Conservation (phyloP, 1,284 basidiomycete species). For the Rhizoctonia solani region DNA sequence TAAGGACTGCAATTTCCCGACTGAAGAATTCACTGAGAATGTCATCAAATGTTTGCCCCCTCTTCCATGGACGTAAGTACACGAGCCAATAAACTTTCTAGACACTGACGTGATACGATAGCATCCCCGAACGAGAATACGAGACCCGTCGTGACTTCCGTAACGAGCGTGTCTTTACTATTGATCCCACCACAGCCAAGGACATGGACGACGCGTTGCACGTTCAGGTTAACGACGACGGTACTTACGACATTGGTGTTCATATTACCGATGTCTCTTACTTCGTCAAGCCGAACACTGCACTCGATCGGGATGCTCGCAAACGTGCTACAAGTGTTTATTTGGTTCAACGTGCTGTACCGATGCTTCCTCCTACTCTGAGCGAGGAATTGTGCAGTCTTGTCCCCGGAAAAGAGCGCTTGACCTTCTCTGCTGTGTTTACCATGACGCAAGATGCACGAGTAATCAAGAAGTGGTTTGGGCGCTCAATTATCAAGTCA, state of each 20-base stretch:
- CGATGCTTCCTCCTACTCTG: conserved; percentile 92
- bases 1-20: conserved; percentile 98
- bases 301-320: conserved; percentile 95
- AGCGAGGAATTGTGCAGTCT: conserved; percentile 94
- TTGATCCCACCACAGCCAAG: conserved; percentile 88
- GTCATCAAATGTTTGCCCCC: conserved; percentile 97
- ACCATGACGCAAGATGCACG: conserved; percentile 84
- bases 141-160: conserved; percentile 88
- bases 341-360: conserved; percentile 91
- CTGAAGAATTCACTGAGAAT: conserved; percentile 89
- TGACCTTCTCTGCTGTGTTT: conserved; percentile 88
- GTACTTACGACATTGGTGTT: conserved; percentile 87
- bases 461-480: conserved; percentile 88
- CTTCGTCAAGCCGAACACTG: conserved; percentile 95
- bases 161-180: conserved; percentile 84
- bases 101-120: conserved; percentile 43
- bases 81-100: not conserved
- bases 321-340: conserved; percentile 98
- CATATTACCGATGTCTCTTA: conserved; percentile 96
- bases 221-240: conserved; percentile 85
- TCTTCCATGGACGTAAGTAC: conserved; percentile 84
- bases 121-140: conserved; percentile 89
- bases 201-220: conserved; percentile 96
- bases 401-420: conserved; percentile 81
- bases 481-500: conserved; percentile 88